Conservation (phyloP, 768 basidiomycete species). For the Pleurotus tuoliensis region DNA sequence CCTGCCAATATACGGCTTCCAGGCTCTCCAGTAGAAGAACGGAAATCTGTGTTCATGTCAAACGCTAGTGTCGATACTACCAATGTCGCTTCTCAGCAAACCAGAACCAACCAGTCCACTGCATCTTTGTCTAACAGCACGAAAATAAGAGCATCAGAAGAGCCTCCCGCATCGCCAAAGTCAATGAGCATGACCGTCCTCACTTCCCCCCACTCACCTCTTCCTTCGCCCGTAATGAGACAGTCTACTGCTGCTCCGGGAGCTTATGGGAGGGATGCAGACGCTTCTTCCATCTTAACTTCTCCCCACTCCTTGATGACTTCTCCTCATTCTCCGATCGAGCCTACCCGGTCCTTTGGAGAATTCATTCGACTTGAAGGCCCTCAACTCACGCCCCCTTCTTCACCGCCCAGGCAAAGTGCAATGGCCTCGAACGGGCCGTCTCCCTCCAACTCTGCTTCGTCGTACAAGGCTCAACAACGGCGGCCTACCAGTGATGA, state of each 20-base stretch:
- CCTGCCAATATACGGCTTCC: conserved; percentile 10
- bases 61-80: conserved; percentile 2
- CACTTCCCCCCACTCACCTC: conserved; percentile 29
- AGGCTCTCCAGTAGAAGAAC: conserved; percentile 10
- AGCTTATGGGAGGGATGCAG: background rate
- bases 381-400: background rate
- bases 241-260: background rate
- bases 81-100: background rate
- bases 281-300: conserved; percentile 22
- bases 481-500: conserved; percentile 23
- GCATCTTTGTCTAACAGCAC: background rate
- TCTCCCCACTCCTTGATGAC: conserved; percentile 32
- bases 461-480: conserved; percentile 11
- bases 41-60: conserved; percentile 3
- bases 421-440: conserved; percentile 14
- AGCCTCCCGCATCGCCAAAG: conserved; percentile 9
- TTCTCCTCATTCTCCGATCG: conserved; percentile 4
- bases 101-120: background rate
- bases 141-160: background rate
- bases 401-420: conserved; percentile 15
- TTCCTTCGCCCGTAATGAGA: background rate
- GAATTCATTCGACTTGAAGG: background rate
- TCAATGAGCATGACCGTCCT: conserved; percentile 21
- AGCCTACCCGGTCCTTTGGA: background rate
- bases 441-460: conserved; percentile 10